A percentile compares a stretch with the other conserved stretches of the same genome.
phyloP scores from a whole-genome alignment of 768 basidiomycete genomes.

The Strobilomyces dryophilus region DNA sequence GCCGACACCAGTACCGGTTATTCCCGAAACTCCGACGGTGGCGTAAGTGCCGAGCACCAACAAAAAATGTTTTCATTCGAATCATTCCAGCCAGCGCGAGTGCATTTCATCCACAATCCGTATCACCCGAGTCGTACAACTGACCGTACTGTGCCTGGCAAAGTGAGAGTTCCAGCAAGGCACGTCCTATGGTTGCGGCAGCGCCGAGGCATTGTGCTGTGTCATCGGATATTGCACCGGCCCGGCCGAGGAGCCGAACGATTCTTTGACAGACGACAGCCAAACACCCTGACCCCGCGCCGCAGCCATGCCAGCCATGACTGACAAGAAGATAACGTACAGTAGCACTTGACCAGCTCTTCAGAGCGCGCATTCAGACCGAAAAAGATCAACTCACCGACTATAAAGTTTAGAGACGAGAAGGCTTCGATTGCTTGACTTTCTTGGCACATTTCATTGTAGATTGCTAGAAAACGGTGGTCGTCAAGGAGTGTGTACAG shows the following conservation, averaged over 20 bases:
- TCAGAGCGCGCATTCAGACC: background rate
- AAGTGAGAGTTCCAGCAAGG: too few relatives aligned
- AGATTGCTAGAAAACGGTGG: slow-evolving; percentile 6
- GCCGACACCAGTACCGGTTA: slow-evolving; percentile 14
- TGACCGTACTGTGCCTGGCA: too few relatives aligned
- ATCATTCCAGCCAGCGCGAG: background rate
- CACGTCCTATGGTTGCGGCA: background rate
- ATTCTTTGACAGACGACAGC: slow-evolving; percentile 31
- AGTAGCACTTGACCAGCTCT: slow-evolving; percentile 26
- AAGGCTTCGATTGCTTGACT: slow-evolving; percentile 32
- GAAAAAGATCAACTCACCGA: slow-evolving; percentile 21
- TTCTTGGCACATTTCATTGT: slow-evolving; percentile 24
- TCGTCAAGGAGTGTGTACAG: background rate
- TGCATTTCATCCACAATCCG: background rate
- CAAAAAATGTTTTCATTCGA: background rate
- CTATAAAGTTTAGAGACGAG: slow-evolving; percentile 34
- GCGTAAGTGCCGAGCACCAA: background rate
- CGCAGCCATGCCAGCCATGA: slow-evolving; percentile 25
- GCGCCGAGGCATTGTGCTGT: slow-evolving; percentile 8
- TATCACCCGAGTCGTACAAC: too few relatives aligned
- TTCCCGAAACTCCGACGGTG: slow-evolving; percentile 32
- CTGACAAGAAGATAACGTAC: slow-evolving; percentile 26
- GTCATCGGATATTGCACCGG: slow-evolving; percentile 15
- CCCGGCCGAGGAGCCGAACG: slow-evolving; percentile 13
- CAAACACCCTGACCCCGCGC: slow-evolving; percentile 30